Percentiles rank a stretch among this genome's conserved stretches.
phyloP scores from a whole-genome alignment of 1,139 yeast species.

The Pichia sp. region DNA sequence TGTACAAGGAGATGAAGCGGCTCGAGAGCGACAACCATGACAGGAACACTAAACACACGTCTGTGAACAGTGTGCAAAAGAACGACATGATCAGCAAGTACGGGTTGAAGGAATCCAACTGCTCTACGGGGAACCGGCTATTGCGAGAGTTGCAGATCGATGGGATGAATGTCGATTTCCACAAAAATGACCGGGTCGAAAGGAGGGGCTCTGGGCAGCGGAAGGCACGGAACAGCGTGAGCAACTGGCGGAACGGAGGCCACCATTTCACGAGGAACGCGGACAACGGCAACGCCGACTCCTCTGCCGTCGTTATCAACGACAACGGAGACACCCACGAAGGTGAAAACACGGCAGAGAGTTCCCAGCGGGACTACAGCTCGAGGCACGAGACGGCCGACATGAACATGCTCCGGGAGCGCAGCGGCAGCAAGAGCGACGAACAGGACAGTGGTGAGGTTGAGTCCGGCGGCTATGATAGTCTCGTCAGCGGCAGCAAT shows the following conservation, averaged over 20 bases:
- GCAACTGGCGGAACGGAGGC: background rate
- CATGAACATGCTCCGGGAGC: background rate
- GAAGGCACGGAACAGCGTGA: background rate
- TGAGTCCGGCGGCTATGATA: background rate
- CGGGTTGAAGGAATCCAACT: slow-evolving; percentile 12
- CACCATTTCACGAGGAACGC: too few species aligned
- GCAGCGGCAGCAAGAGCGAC: background rate
- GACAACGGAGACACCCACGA: background rate
- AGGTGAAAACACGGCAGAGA: background rate
- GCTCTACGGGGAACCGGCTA: slow-evolving; percentile 9
- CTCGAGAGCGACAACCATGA: slow-evolving; percentile 5
- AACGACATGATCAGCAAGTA: slow-evolving; percentile 11
- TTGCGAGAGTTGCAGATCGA: slow-evolving; percentile 16
- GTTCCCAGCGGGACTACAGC: background rate
- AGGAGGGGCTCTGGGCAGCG: slow-evolving; percentile 8
- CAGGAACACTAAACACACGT: slow-evolving; percentile 15
- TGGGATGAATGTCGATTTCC: slow-evolving; percentile 15
- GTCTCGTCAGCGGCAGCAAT: background rate
- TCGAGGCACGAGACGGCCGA: background rate
- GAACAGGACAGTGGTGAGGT: background rate
- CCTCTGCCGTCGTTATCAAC: background rate
- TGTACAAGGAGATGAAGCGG: slow-evolving; percentile 14
- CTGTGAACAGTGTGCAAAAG: slow-evolving; percentile 12
- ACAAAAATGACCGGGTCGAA: slow-evolving; percentile 7
- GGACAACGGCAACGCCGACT: background rate